Base-by-base conservation (phyloP, 2,329 filamentous ascomycete species). In the Pezicula neosporulosa region DNA sequence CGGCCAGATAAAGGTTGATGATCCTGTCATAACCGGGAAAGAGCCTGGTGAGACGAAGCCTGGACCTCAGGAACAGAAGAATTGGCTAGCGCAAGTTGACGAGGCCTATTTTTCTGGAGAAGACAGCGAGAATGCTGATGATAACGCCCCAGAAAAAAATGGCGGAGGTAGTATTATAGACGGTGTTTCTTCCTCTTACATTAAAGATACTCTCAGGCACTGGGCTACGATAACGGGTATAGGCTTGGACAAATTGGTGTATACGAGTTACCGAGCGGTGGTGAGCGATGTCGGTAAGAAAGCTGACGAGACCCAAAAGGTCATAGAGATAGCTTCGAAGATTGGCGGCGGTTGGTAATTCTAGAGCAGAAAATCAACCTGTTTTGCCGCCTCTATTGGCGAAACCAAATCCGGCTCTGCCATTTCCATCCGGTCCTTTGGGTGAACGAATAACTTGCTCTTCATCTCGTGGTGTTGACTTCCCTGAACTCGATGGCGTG, bases 251-350 rank as follows among this genome's bases (percentile, higher is more conserved):
- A 89, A 80, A 66, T 74, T 99, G 64, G 82, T 85, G 51, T 89
- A 87, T 68, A 99, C 94, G 51, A 95, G 84, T 47, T 99, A 90
- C 73, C 84, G 94, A 56, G 86, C 92, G 70, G 93, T 99, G 19
- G 86, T 97, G 63, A 97, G 93, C 72, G 90, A 97, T 67, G 90
- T 99, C 41, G 94, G 94, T 47, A 96, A 94, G 73, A 73, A 80
- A 67, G 64, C 76, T 69, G 75, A 77, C 53, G 87, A 91, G 66
- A 86, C 89, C 41, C 88, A 95, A 65, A 82, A 86, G 53, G 92
- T 96, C 38, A 87, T 91, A 52, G 90, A 94, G 65, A 77, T 99
- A 64, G 93, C 93, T 44, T 86, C 90, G 50, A 94, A 91, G 70
- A 89, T 92, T 61, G 94, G 92, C 48, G 94, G 94, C 48, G 94